A percentile compares a stretch with the other conserved stretches of the same genome.
These are phyloP conservation scores for Haberlea rhodopensis DNA, from an alignment of 257 asterid genomes.

Conservation along the genomic window DNA sequence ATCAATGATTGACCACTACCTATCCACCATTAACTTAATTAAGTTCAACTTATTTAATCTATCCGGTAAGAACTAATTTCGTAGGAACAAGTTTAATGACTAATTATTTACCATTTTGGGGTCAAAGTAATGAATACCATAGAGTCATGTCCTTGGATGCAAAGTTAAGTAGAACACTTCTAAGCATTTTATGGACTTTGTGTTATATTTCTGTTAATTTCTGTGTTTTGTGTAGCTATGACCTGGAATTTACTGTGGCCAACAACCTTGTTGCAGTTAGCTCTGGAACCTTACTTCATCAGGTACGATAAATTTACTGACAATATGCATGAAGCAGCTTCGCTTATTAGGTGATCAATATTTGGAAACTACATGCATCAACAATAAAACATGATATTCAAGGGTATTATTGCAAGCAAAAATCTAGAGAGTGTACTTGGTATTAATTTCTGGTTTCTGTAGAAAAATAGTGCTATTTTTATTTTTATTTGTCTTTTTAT, in stretches of 20 bases:
- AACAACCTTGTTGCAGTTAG: slow-evolving; percentile 84
- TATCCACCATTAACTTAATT: too few relatives aligned
- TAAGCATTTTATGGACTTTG: slow-evolving; percentile 9
- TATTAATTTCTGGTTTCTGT: slow-evolving; percentile 5
- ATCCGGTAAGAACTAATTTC: not conserved
- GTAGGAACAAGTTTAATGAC: not conserved
- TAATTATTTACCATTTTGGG: not conserved
- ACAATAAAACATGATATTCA: not conserved
- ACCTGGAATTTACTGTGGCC: slow-evolving; percentile 96
- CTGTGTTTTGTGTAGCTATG: slow-evolving; percentile 60
- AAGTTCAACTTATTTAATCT: not conserved
- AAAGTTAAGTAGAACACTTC: slow-evolving; percentile 16
- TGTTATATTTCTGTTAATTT: slow-evolving; percentile 27
- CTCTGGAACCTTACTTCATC: slow-evolving; percentile 88
- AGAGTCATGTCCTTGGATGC: not conserved
- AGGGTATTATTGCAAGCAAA: slow-evolving; percentile 7
- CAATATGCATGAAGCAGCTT: not conserved
- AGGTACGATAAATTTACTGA: slow-evolving; percentile 50
- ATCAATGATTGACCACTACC: too few relatives aligned
- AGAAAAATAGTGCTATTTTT: too few relatives aligned
- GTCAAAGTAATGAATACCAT: not conserved
- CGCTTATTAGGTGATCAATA: slow-evolving; percentile 13
- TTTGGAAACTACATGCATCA: not conserved
- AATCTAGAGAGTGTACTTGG: not conserved
- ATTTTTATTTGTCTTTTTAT: too few relatives aligned